Evolutionary conservation across 2,329 filamentous ascomycete genomes (phyloP).

Genomic region (Fusarium subtropicale): DNA sequence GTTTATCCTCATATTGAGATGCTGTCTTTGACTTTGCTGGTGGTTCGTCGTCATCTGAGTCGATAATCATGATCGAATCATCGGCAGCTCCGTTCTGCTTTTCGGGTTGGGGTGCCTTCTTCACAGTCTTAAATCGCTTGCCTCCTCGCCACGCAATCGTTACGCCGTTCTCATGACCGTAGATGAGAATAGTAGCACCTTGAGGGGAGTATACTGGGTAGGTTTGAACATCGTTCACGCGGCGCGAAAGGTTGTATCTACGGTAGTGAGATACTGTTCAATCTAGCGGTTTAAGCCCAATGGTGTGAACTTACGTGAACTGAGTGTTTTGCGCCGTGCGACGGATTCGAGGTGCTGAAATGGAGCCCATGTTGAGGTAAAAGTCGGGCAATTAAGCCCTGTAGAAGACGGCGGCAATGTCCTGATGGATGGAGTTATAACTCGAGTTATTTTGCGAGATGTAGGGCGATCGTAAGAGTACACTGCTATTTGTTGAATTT

Average conservation of each 20-base stretch:
- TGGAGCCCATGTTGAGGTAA: conserved; percentile 50
- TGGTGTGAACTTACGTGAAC: conserved; percentile 55
- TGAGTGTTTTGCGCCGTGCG: conserved; percentile 63
- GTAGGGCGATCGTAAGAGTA: neutral
- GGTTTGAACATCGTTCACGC: conserved; percentile 69
- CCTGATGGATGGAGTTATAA: neutral
- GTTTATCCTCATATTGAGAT: conserved; percentile 62
- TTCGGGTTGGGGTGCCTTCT: conserved; percentile 52
- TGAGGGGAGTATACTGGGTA: conserved; percentile 73
- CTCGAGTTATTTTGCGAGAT: neutral
- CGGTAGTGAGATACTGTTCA: conserved; percentile 4
- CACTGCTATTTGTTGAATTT: conserved; percentile 4
- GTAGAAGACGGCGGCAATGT: neutral
- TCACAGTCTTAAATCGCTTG: conserved; percentile 64
- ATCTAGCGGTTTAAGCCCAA: neutral
- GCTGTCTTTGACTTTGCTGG: conserved; percentile 50
- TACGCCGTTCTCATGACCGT: conserved; percentile 72
- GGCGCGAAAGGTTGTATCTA: conserved; percentile 70
- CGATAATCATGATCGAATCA: conserved; percentile 71
- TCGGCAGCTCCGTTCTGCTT: conserved; percentile 65
- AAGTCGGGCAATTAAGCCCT: conserved; percentile 43
- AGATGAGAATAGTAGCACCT: conserved; percentile 71
- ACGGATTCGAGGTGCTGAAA: conserved; percentile 56
- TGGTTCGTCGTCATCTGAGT: conserved; percentile 70
- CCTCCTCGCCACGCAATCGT: conserved; percentile 73